Evolutionary conservation across 371 early-diverging fungal genomes (phyloP), one percentile per base, ranked within the genome.

Genomic region (Circinella umbellata): DNA sequence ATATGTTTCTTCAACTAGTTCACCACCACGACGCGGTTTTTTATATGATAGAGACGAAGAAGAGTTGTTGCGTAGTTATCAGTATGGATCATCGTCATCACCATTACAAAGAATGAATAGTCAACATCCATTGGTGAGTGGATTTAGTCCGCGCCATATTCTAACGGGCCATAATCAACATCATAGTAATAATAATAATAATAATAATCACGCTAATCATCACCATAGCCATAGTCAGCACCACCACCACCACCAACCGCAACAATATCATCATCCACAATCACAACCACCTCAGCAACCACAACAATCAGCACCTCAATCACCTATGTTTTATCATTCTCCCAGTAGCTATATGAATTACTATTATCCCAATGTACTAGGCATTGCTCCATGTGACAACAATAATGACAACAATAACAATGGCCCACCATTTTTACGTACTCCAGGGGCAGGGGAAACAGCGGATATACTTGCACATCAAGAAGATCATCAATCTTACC

Each of bases 381-480:
- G 68, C 8, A 67, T 67, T 38, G 68, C 61, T 35, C 61, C 68
- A 9, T 64, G 68, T 39, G 48, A 61, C 35, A 34, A 38, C 57
- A 57, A 35, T 34, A 42, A 46, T 34, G 9, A 42, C 11, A 47
- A 37, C 5, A 42, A 47, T 15, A 27, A 63, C 34, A 46, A 42
- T 27, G n/a, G n/a, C 13, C 42, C 20, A 63, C 3, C 63, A 10
- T 39, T 62, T 48, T 34, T 48, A 34, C 57, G 47, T 18, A n/a
- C 48, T 66, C 57, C 66, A 51, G 39, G 46, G 55, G 51, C 48
- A 67, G 68, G 46, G 46, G 60, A 46, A 15, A 59, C 68, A 51
- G 49, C 68, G 14, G 68, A 67, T 61, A 67, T 67, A 3, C 61
- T 67, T 18, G 68, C 61, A 11, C 68, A 67, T 48, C 68, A 67